Evolutionary conservation across 257 asterid genomes (phyloP).

Genomic region (Nicotiana sylvestris): DNA sequence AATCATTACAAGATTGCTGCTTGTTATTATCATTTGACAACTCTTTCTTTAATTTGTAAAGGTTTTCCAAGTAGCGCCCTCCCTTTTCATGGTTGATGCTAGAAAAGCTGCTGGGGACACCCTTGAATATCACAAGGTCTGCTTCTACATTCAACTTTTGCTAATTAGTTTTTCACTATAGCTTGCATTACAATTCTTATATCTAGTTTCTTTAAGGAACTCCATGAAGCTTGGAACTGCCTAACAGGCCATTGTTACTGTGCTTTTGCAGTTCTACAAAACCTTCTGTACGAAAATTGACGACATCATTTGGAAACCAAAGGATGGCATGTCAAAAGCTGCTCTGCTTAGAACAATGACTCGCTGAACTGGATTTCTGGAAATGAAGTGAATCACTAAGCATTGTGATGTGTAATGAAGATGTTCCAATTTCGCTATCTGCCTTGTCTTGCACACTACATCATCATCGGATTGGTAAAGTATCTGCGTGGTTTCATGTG

Average conservation of each 20-base stretch:
- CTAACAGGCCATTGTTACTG: neutral
- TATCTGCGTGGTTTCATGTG: neutral
- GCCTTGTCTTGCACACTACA: neutral
- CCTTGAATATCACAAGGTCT: constrained; percentile 89
- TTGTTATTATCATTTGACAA: neutral
- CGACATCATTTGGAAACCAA: constrained; percentile 65
- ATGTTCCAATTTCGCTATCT: neutral
- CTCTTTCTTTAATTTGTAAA: constrained; percentile 14
- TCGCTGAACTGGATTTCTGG: constrained; percentile 43
- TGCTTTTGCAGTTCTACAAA: constrained; percentile 76
- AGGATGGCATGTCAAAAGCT: constrained; percentile 39
- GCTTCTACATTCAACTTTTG: constrained; percentile 1
- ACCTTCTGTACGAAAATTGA: constrained; percentile 51
- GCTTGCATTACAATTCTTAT: neutral
- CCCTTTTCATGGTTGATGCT: constrained; percentile 94
- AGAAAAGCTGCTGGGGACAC: constrained; percentile 98
- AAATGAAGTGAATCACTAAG: constrained; percentile 35
- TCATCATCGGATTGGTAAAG: neutral
- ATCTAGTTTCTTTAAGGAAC: neutral
- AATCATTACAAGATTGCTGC: neutral
- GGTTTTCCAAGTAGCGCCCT: constrained; percentile 87
- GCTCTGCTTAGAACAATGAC: constrained; percentile 47
- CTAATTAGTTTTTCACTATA: neutral
- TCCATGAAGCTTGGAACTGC: neutral
- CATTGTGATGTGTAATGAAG: neutral